A percentile compares a stretch with the other conserved stretches of the same genome.
Evolutionary conservation across 2,329 filamentous ascomycete species (phyloP).

Genomic region (Aspergillus glaucus): DNA sequence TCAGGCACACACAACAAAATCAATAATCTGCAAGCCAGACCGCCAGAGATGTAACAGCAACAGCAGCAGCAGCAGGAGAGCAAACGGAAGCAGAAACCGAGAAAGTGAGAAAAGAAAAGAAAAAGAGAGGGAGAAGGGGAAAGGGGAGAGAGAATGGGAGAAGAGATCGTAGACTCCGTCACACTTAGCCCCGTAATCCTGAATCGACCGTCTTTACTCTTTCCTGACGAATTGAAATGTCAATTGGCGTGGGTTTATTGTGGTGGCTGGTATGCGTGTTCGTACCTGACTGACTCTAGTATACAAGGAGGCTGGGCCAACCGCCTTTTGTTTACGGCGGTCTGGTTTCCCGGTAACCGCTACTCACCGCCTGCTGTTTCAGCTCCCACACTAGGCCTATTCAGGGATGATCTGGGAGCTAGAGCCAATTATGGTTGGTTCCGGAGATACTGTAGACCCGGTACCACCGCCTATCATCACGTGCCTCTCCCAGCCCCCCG

Average conservation of each 20-base stretch:
- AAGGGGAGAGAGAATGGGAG: conserved; percentile 13
- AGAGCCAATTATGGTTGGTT: conserved; percentile 6
- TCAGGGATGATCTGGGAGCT: conserved; percentile 5
- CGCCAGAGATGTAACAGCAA: not conserved
- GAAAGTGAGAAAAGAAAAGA: conserved; percentile 22
- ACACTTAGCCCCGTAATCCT: conserved; percentile 6
- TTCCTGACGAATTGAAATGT: not conserved
- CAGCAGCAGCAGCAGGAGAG: not conserved
- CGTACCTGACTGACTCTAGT: conserved; percentile 3
- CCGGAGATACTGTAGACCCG: not conserved
- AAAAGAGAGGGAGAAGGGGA: conserved; percentile 18
- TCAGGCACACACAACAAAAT: not conserved
- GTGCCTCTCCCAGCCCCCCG: conserved; percentile 14
- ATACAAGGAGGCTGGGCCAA: conserved; percentile 38
- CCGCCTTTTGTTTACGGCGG: conserved; percentile 34
- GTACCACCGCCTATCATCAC: conserved; percentile 12
- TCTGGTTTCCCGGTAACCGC: conserved; percentile 30
- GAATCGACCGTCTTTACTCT: not conserved
- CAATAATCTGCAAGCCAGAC: not conserved
- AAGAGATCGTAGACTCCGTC: conserved; percentile 32
- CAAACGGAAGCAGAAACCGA: conserved; percentile 6
- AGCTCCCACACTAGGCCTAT: conserved; percentile 5
- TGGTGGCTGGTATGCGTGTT: conserved; percentile 30
- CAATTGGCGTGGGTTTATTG: not conserved
- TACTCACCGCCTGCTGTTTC: conserved; percentile 22